Evolutionary conservation across 176 grass and related monocot species (phyloP).

Genomic region (Chloris gayana): DNA sequence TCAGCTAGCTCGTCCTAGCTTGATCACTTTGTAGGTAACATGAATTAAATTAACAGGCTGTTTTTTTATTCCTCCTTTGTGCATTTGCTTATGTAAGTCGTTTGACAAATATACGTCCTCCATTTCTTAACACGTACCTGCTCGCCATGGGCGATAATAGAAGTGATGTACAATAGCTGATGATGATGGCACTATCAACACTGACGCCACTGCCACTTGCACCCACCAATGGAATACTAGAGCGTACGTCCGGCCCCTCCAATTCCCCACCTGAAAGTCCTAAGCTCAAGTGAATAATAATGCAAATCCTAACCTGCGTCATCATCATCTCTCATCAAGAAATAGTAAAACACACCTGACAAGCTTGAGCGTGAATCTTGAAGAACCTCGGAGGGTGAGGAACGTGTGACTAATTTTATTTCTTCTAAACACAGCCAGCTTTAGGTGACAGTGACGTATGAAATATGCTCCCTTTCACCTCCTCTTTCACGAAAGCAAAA

Average conservation of each 20-base stretch:
- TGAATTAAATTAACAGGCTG: background rate
- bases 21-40: background rate
- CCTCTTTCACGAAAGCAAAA: conserved; percentile 1
- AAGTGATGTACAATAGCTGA: background rate
- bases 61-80: background rate
- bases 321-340: background rate
- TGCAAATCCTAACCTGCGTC: background rate
- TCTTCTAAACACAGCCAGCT: background rate
- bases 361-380: background rate
- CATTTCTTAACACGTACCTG: background rate
- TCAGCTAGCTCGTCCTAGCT: background rate
- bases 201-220: background rate
- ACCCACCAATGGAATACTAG: background rate
- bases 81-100: background rate
- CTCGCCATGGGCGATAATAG: background rate
- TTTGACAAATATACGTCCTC: background rate
- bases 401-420: background rate
- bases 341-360: background rate
- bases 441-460: background rate
- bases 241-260: too few relatives aligned
- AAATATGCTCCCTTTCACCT: background rate
- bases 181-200: background rate
- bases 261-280: background rate
- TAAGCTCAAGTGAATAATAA: background rate
- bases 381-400: background rate